Evolutionary conservation across 306 rosid species (phyloP).

Genomic region (Hippophae rhamnoides): DNA sequence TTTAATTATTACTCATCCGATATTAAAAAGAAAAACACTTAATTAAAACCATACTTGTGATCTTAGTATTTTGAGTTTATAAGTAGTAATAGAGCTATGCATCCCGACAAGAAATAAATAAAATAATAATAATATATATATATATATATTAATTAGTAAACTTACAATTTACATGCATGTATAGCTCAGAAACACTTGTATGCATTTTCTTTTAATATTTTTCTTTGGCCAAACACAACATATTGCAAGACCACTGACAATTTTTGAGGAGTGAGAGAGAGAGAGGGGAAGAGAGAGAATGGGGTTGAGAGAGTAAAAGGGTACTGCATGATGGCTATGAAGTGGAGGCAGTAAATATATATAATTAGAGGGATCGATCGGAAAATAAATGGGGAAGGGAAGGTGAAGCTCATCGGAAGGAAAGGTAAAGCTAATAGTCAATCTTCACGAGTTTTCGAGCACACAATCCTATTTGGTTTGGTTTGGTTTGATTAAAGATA

Average conservation of each 20-base stretch:
- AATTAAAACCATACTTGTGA: no score
- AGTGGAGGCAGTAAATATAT: neutral
- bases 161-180: neutral
- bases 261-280: neutral
- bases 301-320: neutral
- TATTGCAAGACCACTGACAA: neutral
- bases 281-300: neutral
- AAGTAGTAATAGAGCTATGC: no score
- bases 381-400: neutral
- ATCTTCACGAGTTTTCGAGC: neutral
- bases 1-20: no score
- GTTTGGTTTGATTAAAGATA: no score
- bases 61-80: no score
- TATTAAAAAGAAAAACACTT: no score
- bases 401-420: neutral
- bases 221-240: neutral
- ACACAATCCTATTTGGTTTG: no score
- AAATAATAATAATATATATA: no score
- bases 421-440: constrained; percentile 22
- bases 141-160: neutral
- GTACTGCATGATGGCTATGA: neutral
- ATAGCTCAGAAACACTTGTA: neutral
- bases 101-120: neutral
- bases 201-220: no score
- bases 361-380: neutral